Conservation (phyloP, 257 asterid species). For the Apocynum venetum region DNA sequence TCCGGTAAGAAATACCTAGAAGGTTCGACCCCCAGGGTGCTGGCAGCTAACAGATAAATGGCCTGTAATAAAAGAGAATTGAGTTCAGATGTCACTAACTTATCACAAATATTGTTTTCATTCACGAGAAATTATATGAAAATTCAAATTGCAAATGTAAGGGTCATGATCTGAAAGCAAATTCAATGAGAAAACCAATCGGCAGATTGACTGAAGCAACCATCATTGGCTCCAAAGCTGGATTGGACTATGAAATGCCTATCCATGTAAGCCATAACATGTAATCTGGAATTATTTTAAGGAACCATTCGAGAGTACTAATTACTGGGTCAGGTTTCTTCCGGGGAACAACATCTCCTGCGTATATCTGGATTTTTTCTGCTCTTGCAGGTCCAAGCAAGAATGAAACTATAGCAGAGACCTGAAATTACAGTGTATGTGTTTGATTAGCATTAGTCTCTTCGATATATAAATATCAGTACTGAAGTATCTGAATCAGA, state of each 20-base stretch:
- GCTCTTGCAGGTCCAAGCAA: slow-evolving; percentile 83
- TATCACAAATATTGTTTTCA: background rate
- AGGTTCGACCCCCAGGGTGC: slow-evolving; percentile 71
- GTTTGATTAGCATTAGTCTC: background rate
- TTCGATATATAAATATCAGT: background rate
- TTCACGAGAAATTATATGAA: background rate
- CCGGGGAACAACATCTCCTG: slow-evolving; percentile 95
- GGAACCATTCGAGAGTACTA: slow-evolving; percentile 5
- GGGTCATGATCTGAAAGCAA: background rate
- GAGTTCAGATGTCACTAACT: background rate
- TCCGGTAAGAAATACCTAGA: slow-evolving; percentile 49
- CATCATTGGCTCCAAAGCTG: background rate
- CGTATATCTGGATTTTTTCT: slow-evolving; percentile 75
- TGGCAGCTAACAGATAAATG: slow-evolving; percentile 83
- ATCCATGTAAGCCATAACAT: background rate
- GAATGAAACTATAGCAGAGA: slow-evolving; percentile 89
- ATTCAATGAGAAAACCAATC: background rate
- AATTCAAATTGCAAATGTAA: no score
- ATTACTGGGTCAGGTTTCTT: slow-evolving; percentile 97
- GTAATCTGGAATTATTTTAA: background rate
- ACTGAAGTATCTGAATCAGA: background rate
- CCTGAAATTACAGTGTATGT: slow-evolving; percentile 36
- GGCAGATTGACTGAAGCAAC: background rate
- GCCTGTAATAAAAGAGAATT: slow-evolving; percentile 54
- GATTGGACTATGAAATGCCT: background rate